Percentiles rank a stretch among this genome's conserved stretches.
These are phyloP conservation scores for Podospora comata DNA, from an alignment of 495 filamentous ascomycete genomes.

Conservation along the genomic window DNA sequence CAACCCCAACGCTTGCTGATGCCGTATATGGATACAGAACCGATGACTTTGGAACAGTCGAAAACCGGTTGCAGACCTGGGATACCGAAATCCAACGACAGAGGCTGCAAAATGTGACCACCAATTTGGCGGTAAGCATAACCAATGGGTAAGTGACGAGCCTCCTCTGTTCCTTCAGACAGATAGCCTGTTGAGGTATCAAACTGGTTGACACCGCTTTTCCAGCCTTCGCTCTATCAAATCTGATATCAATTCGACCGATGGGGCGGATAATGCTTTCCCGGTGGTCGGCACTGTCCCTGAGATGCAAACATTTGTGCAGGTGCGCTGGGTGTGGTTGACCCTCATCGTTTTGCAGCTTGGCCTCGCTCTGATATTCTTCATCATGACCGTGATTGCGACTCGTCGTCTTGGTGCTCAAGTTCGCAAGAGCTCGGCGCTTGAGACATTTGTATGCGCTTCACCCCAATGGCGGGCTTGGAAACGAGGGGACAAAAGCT, in stretches of 20 bases:
- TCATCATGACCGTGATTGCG: slow-evolving; percentile 12
- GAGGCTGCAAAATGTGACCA: slow-evolving; percentile 11
- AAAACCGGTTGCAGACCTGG: neutral
- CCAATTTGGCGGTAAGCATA: slow-evolving; percentile 19
- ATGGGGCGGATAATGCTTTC: neutral
- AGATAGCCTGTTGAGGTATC: neutral
- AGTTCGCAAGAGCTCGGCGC: slow-evolving; percentile 16
- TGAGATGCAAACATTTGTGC: slow-evolving; percentile 11
- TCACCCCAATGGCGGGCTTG: neutral
- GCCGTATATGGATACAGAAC: slow-evolving; percentile 12
- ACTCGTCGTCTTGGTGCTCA: slow-evolving; percentile 11
- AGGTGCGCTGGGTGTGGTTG: slow-evolving; percentile 16
- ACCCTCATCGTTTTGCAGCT: slow-evolving; percentile 8
- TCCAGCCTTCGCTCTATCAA: neutral
- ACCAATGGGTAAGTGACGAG: slow-evolving; percentile 11
- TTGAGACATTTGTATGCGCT: slow-evolving; percentile 14
- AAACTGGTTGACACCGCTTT: neutral
- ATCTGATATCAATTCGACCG: neutral
- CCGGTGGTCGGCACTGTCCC: slow-evolving; percentile 7
- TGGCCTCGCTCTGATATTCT: slow-evolving; percentile 10
- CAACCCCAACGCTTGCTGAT: slow-evolving; percentile 10
- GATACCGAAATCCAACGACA: slow-evolving; percentile 3
- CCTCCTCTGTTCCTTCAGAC: neutral
- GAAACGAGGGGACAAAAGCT: neutral
- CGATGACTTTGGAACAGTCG: neutral